Conservation (phyloP, 768 basidiomycete species). For the Mycena kentingensis region DNA sequence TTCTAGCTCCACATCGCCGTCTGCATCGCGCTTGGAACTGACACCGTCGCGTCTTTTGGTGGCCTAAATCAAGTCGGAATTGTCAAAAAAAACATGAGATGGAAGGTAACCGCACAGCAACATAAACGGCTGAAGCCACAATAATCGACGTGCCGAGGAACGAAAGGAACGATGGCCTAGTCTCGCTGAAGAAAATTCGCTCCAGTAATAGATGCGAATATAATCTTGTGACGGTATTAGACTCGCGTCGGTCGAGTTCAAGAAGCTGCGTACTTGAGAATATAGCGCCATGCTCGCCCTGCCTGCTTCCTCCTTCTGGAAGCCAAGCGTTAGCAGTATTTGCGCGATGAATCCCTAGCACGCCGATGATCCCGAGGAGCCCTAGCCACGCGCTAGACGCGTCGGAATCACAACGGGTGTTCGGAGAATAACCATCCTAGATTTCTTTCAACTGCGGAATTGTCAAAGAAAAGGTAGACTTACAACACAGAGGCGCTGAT, state of each 20-base stretch:
- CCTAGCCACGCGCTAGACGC: conserved; percentile 44
- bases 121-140: conserved; percentile 60
- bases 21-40: too few relatives aligned
- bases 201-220: conserved; percentile 73
- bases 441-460: background rate
- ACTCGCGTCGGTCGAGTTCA: background rate
- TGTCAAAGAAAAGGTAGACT: conserved; percentile 14
- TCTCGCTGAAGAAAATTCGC: conserved; percentile 58
- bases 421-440: conserved; percentile 46
- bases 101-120: conserved; percentile 50
- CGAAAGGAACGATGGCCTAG: conserved; percentile 58
- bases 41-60: too few relatives aligned
- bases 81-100: too few relatives aligned
- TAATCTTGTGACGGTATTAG: conserved; percentile 42
- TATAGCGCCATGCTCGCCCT: conserved; percentile 61
- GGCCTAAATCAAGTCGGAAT: too few relatives aligned
- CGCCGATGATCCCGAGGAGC: conserved; percentile 51
- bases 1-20: too few relatives aligned
- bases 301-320: conserved; percentile 66
- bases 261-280: conserved; percentile 41
- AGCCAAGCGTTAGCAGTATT: conserved; percentile 56
- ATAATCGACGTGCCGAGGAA: conserved; percentile 68
- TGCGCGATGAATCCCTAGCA: conserved; percentile 57
- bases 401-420: conserved; percentile 50
- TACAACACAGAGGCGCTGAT: conserved; percentile 39